Evolutionary conservation across 768 basidiomycete species (phyloP).

Genomic region (Galerina marginata): DNA sequence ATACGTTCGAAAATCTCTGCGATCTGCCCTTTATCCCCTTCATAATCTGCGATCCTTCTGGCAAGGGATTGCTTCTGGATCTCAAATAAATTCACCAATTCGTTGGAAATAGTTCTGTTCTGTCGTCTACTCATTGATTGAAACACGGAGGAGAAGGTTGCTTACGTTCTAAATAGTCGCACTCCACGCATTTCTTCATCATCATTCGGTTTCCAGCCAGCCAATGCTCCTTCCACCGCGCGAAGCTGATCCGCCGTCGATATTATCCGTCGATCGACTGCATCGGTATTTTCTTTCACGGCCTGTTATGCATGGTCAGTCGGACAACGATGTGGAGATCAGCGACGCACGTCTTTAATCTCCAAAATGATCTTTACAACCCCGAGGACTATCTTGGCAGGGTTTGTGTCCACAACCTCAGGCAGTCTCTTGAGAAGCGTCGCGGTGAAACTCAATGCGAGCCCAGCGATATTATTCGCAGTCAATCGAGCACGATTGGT

Average conservation of each 20-base stretch:
- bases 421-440: too few species aligned
- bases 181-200: conserved; percentile 8
- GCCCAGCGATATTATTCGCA: too few species aligned
- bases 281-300: conserved; percentile 17
- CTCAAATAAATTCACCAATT: conserved; percentile 10
- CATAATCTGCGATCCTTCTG: conserved; percentile 16
- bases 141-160: not conserved
- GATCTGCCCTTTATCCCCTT: conserved; percentile 19
- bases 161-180: conserved; percentile 13
- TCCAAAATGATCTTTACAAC: too few species aligned
- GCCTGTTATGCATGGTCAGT: too few species aligned
- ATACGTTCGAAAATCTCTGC: conserved; percentile 19
- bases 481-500: too few species aligned
- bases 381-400: too few species aligned
- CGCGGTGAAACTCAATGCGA: too few species aligned
- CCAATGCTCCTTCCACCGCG: conserved; percentile 14
- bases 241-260: conserved; percentile 13
- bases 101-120: conserved; percentile 13
- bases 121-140: not conserved
- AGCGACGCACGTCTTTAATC: too few species aligned
- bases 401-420: too few species aligned
- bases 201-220: conserved; percentile 8
- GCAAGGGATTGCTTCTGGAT: conserved; percentile 9
- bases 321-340: too few species aligned
- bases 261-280: conserved; percentile 11